Percentiles rank a stretch among this genome's conserved stretches.
These are phyloP conservation scores for Zymoseptoria crescenta DNA, from an alignment of 2,329 filamentous ascomycete species.

Conservation along the genomic window DNA sequence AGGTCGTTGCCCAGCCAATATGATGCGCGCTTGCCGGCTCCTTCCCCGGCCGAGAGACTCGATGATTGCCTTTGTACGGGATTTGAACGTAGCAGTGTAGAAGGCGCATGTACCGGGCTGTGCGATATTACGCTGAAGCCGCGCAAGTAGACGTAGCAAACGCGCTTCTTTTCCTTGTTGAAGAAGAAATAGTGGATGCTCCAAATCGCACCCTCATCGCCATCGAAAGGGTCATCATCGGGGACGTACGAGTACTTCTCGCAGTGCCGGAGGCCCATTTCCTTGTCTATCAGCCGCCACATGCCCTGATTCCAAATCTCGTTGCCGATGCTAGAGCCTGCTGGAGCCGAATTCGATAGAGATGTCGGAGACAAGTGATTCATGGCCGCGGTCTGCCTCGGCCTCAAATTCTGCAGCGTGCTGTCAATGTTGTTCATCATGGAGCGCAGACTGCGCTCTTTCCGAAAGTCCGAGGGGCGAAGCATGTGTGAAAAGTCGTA, in stretches of 20 bases:
- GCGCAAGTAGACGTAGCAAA: slow-evolving; percentile 87
- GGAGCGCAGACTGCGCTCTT: slow-evolving; percentile 67
- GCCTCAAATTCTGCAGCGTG: slow-evolving; percentile 77
- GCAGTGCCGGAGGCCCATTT: slow-evolving; percentile 87
- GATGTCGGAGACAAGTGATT: slow-evolving; percentile 23
- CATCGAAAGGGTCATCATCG: slow-evolving; percentile 81
- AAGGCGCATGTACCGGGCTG: slow-evolving; percentile 44
- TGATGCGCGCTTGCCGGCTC: slow-evolving; percentile 69
- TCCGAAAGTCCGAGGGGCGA: slow-evolving; percentile 80
- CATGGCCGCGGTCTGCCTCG: slow-evolving; percentile 31
- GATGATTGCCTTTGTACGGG: slow-evolving; percentile 21
- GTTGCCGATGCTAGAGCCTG: slow-evolving; percentile 17
- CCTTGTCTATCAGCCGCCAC: slow-evolving; percentile 87
- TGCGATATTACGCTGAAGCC: slow-evolving; percentile 72
- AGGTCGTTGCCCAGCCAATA: slow-evolving; percentile 77
- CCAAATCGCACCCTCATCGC: slow-evolving; percentile 91
- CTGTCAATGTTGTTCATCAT: slow-evolving; percentile 85
- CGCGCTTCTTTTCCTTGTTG: slow-evolving; percentile 83
- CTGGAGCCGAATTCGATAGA: slow-evolving; percentile 20
- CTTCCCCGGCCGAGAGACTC: slow-evolving; percentile 37
- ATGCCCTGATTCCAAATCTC: slow-evolving; percentile 74
- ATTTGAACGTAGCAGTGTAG: slow-evolving; percentile 38
- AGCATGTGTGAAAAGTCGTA: slow-evolving; percentile 95
- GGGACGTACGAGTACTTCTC: slow-evolving; percentile 84
- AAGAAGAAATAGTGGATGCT: slow-evolving; percentile 96